Evolutionary conservation across 2,329 filamentous ascomycete species (phyloP), one percentile per base, ranked within the genome.

Genomic region (Aspergillus fijiensis): DNA sequence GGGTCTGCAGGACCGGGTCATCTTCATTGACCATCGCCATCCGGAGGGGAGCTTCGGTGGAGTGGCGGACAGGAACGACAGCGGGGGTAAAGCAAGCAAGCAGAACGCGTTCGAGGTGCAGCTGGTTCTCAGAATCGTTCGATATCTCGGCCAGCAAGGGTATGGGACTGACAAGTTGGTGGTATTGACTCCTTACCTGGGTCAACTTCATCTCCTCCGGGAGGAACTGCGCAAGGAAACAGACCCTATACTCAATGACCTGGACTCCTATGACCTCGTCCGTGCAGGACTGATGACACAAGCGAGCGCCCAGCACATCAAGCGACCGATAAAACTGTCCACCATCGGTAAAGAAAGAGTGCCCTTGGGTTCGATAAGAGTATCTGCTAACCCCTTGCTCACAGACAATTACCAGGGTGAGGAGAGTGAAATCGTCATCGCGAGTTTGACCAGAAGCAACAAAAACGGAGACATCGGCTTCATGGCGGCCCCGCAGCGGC

Each of bases 361-460:
- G 5, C 11, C 11, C 1, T 16, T 12, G 27, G 27, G 7, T 35
- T 35, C 33, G 33, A 35, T 29, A 29, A 2, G 27, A 29, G 27
- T 29, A 29, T 2, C 2, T 29, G 11, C 33, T 35, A 35, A 35
- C 5, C 12, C 3, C 23, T 23, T 23, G 33, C 11, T 16, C 11
- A 91, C 61, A 88, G 89, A 92, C 62, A 92, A 92, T 62, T 93
- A 89, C 59, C 90, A 92, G 70, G 89, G 90, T 1, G 89, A 92
- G 67, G 89, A 93, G 64, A 87, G 85, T 42, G 85, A 92, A 1
- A 88, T 93, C 16, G 86, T 92, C 0, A 82, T 93, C 7, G 84
- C 79, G 0, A 89, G 87, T 0, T 72, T 92, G 11, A 90, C 88
- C 0, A 78, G 90, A 4, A 89, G 88, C 70, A 92, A 92, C 63